phyloP scores from a whole-genome alignment of 2,329 filamentous ascomycete species.

The Arthrobotrys conoides region DNA sequence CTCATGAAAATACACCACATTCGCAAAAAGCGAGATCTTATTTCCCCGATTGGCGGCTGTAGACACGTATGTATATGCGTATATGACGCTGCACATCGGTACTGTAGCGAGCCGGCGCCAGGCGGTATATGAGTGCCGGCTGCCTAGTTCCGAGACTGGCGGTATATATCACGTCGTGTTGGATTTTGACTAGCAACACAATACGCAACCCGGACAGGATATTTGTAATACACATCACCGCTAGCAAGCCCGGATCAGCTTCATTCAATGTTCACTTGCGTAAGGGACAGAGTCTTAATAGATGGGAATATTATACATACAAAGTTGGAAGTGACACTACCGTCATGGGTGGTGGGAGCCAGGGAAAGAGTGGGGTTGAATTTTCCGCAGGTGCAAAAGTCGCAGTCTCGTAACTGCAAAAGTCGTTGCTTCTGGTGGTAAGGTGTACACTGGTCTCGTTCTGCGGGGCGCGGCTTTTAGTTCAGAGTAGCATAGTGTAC shows the following conservation, averaged over 20 bases:
- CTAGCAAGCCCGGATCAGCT: conserved; percentile 56
- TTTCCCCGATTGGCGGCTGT: neutral
- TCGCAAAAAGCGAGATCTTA: conserved; percentile 1
- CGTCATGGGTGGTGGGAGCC: conserved; percentile 53
- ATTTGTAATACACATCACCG: conserved; percentile 65
- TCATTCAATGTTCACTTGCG: conserved; percentile 51
- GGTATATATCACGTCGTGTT: neutral
- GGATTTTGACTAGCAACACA: conserved; percentile 16
- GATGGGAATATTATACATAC: conserved; percentile 60
- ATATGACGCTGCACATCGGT: no score
- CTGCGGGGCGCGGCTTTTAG: no score
- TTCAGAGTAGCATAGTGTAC: no score
- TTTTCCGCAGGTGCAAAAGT: conserved; percentile 59
- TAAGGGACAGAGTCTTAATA: conserved; percentile 51
- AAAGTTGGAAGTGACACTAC: conserved; percentile 50
- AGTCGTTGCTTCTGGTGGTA: conserved; percentile 62
- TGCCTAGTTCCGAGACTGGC: no score
- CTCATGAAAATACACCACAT: neutral
- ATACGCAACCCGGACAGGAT: conserved; percentile 68
- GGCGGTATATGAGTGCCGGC: no score
- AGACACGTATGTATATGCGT: no score
- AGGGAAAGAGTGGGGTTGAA: conserved; percentile 56
- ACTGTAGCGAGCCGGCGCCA: no score
- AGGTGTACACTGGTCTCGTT: conserved; percentile 58
- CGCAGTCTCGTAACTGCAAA: conserved; percentile 56